Conservation (phyloP, 257 asterid species). For the Ilex asprella region DNA sequence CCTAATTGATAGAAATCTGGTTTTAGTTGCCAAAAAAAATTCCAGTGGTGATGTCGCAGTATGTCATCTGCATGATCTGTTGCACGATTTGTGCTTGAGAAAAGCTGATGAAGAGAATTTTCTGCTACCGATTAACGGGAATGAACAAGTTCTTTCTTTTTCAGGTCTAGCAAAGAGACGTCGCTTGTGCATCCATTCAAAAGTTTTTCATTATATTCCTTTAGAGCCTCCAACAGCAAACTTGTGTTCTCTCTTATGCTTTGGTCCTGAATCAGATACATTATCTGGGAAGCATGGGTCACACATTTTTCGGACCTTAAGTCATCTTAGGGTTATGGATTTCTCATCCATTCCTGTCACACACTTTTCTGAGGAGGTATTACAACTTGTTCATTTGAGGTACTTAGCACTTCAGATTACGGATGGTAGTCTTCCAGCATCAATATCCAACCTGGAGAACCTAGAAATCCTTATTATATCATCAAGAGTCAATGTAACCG, state of each 20-base stretch:
- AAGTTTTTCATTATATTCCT: neutral
- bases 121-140: neutral
- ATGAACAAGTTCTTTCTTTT: neutral
- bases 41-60: neutral
- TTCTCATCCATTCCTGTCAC: no score
- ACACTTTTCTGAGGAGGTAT: neutral
- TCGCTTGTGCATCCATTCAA: no score
- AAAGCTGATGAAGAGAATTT: slow-evolving; percentile 3
- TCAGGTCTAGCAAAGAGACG: no score
- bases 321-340: no score
- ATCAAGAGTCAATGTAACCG: neutral
- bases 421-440: neutral
- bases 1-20: no score
- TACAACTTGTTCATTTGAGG: neutral
- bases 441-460: neutral
- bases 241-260: no score
- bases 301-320: no score
- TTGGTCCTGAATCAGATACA: no score
- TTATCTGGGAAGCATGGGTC: no score
- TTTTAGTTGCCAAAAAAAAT: no score
- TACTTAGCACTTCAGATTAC: neutral
- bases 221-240: neutral
- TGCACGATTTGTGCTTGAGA: slow-evolving; percentile 1
- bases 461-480: slow-evolving; percentile 4
- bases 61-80: slow-evolving; percentile 6